Evolutionary conservation across 306 rosid species (phyloP), one percentile per base, ranked within the genome.

Genomic region (Quercus parvula): DNA sequence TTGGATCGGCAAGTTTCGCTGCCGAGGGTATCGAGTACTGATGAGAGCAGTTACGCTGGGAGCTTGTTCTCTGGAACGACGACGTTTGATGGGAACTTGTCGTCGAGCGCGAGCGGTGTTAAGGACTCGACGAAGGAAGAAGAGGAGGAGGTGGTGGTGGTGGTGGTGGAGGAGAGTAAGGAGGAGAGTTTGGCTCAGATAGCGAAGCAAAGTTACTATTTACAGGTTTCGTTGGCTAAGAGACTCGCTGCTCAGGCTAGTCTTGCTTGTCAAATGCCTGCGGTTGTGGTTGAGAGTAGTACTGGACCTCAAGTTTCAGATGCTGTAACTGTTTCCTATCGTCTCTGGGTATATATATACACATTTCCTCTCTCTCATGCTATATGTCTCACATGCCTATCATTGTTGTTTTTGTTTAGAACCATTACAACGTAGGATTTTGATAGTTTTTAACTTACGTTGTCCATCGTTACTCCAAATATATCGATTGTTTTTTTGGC

Each of bases 31-130:
- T 92, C 97, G 3, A 91, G 98, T 62, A 14, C 2, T 0, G 91
- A 85, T 2, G 91, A 85, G 44, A 93, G 94, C 62, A 95, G 99
- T 87, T 93, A 85, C 57, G 93, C 88, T 0, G 98, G 96, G 77
- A 95, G 99, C 84, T 87, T 95, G 87, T 95, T 91, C 80, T 94
- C 98, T 4, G 98, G 95, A 59, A 86, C 91, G 73, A 83, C 84
- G 58, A 93, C 94, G 59, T 71, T 87, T n/a, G 97, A 94, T 70
- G 94, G 88, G 24, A 90, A 83, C 61, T 85, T 91, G 56, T 90
- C 91, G 6, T 72, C 86, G 46, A 91, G 85, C 58, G 81, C 86
- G 68, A 91, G 85, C 58, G 81, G 5, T 19, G 18, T 86, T 6
- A 88, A 90, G 84, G 98, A 83, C 56, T 79, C 80, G 62, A 81